These are phyloP conservation scores for Heliocybe sulcata DNA, from an alignment of 1,284 basidiomycete genomes.

Conservation along the genomic window DNA sequence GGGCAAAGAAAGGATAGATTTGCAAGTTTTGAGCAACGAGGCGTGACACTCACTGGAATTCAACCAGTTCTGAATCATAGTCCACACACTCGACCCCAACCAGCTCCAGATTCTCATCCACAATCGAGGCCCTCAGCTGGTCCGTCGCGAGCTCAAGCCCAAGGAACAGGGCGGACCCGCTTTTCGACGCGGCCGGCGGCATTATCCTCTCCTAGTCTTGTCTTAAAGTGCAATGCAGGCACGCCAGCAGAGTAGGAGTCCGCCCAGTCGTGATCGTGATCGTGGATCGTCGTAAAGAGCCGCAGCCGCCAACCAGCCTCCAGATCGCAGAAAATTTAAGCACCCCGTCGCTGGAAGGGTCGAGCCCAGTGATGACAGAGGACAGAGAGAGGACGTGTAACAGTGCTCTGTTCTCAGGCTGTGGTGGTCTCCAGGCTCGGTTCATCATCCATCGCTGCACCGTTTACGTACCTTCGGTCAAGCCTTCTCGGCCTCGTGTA, in stretches of 20 bases:
- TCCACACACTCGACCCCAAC: constrained; percentile 74
- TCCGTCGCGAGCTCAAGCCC: constrained; percentile 76
- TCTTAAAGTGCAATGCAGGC: neutral
- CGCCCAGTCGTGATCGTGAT: neutral
- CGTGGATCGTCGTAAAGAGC: neutral
- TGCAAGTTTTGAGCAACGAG: no score
- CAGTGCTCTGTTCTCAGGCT: neutral
- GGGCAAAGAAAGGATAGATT: no score
- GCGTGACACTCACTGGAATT: constrained; percentile 61
- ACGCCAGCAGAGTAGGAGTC: constrained; percentile 6
- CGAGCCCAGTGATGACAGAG: neutral
- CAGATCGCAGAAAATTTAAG: constrained; percentile 1
- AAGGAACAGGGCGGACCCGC: constrained; percentile 56
- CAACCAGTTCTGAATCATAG: constrained; percentile 71
- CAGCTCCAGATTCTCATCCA: constrained; percentile 73
- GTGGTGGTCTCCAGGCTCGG: constrained; percentile 1
- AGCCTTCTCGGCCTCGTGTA: constrained; percentile 1
- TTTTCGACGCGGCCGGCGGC: constrained; percentile 40
- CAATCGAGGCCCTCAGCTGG: constrained; percentile 70
- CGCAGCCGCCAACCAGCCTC: neutral
- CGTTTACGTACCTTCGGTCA: neutral
- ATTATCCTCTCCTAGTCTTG: constrained; percentile 18
- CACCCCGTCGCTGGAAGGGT: no score
- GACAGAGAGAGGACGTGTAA: neutral
- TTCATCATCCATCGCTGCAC: constrained; percentile 1